Conservation (phyloP, 257 asterid genomes). For the Jacaranda mimosifolia region DNA sequence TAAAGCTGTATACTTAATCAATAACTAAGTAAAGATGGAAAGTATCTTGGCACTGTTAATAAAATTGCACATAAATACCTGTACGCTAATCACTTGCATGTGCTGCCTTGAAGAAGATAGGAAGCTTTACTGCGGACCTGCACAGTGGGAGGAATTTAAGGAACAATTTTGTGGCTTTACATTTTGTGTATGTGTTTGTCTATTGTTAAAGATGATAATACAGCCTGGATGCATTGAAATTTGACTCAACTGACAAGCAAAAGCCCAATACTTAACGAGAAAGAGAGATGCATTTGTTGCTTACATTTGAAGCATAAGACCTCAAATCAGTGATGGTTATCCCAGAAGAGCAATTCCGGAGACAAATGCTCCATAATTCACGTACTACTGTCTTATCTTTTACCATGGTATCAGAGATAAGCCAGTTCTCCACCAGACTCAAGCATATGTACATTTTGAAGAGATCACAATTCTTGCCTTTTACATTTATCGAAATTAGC, state of each 20-base stretch:
- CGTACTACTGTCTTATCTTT: slow-evolving; percentile 53
- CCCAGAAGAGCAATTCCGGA: slow-evolving; percentile 79
- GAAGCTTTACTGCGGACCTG: slow-evolving; percentile 97
- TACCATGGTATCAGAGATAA: slow-evolving; percentile 50
- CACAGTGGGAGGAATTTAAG: slow-evolving; percentile 27
- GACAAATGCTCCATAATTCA: slow-evolving; percentile 70
- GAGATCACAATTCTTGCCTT: slow-evolving; percentile 79
- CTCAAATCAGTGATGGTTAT: slow-evolving; percentile 84
- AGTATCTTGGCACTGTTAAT: background rate
- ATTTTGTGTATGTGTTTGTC: background rate
- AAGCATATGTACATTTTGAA: slow-evolving; percentile 70
- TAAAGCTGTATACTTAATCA: background rate
- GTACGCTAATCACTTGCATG: slow-evolving; percentile 44
- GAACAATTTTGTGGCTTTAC: background rate
- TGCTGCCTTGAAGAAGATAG: slow-evolving; percentile 83
- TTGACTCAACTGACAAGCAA: background rate
- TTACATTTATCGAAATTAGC: slow-evolving; percentile 68
- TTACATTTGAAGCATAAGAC: slow-evolving; percentile 82
- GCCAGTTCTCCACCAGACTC: slow-evolving; percentile 82
- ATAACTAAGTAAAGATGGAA: background rate
- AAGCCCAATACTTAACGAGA: background rate
- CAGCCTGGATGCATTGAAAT: background rate
- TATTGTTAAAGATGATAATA: background rate
- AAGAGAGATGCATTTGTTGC: slow-evolving; percentile 28
- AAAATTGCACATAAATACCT: slow-evolving; percentile 27